Evolutionary conservation across 2,329 filamentous ascomycete species (phyloP), one percentile per base, ranked within the genome.

Genomic region (Penicillium sp.): DNA sequence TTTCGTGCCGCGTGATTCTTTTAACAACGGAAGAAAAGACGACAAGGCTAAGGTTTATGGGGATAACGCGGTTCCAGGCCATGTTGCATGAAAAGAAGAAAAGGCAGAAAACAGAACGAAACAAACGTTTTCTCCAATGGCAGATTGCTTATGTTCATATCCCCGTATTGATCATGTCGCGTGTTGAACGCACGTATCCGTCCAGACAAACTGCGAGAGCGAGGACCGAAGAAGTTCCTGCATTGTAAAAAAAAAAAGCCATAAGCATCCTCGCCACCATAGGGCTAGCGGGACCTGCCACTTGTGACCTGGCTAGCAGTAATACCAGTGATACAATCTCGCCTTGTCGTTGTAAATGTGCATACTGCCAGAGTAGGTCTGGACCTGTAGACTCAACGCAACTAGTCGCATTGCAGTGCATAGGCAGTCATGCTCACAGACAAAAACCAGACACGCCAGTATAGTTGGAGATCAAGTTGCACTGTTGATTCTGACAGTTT

Each of bases 101-200:
- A 52, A 57, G 26, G 35, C 35, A 48, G 38, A 50, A 56, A 49
- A 55, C 50, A 55, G 42, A 54, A 51, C 34, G 37, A 54, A 53
- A 50, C 39, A 34, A 51, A 43, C 22, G 35, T 39, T 39, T 57
- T 46, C 53, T 49, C 37, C 50, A 31, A 48, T 35, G 48, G 38
- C 32, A 48, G 26, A 59, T 35, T 35, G 22, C 29, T 26, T 20
- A 24, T 39, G 34, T 44, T 20, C 34, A 40, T 29, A 43, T 52
- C 53, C 48, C 46, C 53, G 32, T 42, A 35, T 53, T 39, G 35
- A 51, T 44, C 53, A 53, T 55, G 55, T 47, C 38, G 54, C 54
- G 61, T 63, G 56, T 65, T 65, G 62, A 66, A 66, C 59, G 59
- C 49, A 47, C 56, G 58, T 49, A 38, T 18, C 29, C 26, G 50